These are phyloP conservation scores for Calonectria pteridis DNA, from an alignment of 2,329 filamentous ascomycete species.

Conservation along the genomic window DNA sequence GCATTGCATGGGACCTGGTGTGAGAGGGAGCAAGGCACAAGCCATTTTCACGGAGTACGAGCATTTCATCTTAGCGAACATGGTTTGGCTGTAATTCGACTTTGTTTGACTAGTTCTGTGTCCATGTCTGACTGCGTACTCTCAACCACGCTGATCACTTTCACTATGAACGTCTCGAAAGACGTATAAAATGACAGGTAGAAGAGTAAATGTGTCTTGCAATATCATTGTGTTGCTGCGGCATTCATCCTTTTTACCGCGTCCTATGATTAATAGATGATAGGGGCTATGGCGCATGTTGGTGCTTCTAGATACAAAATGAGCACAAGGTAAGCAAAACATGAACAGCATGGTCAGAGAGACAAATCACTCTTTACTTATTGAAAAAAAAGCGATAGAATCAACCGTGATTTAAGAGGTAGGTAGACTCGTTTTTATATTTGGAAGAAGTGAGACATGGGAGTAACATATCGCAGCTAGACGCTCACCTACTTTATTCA, in stretches of 20 bases:
- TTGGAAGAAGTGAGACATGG: too few relatives aligned
- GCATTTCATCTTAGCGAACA: conserved; percentile 1
- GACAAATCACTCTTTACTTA: too few relatives aligned
- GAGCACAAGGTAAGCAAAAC: too few relatives aligned
- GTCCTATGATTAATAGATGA: too few relatives aligned
- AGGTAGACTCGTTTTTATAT: too few relatives aligned
- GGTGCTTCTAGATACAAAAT: too few relatives aligned
- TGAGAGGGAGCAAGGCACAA: conserved; percentile 3
- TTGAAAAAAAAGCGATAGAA: too few relatives aligned
- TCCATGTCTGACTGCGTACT: neutral
- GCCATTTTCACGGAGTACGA: neutral
- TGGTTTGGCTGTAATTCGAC: neutral
- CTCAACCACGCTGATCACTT: neutral
- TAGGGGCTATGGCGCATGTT: neutral
- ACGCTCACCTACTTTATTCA: too few relatives aligned
- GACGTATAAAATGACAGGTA: neutral
- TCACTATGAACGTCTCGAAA: neutral
- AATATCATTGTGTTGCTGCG: neutral
- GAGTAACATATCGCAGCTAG: too few relatives aligned
- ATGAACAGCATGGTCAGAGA: too few relatives aligned
- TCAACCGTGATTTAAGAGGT: too few relatives aligned
- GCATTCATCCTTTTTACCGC: neutral
- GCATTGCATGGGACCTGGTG: neutral
- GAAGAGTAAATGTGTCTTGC: neutral
- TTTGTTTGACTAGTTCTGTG: neutral